Conservation (phyloP, 139 green algal genomes). For the Volvox africanus region DNA sequence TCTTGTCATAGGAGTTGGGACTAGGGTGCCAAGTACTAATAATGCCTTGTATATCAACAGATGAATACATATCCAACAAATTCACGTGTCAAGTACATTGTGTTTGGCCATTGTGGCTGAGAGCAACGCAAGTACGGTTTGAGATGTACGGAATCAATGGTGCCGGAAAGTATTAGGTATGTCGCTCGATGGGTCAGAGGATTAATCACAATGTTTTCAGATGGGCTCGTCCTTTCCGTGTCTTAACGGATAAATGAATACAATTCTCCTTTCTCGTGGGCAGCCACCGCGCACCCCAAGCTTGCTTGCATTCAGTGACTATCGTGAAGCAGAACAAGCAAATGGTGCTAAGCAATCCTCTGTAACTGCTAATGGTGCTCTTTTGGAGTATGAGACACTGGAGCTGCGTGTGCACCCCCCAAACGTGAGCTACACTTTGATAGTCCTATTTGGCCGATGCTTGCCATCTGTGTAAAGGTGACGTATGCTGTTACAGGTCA, state of each 20-base stretch:
- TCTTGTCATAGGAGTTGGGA: no score
- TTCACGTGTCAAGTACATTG: no score
- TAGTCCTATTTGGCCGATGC: background rate
- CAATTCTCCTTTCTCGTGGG: background rate
- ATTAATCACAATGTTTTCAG: no score
- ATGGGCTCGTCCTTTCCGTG: no score
- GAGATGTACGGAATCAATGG: no score
- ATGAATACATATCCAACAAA: no score
- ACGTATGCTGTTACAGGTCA: background rate
- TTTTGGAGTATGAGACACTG: conserved; percentile 88
- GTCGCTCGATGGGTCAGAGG: no score
- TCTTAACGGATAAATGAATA: conserved; percentile 8
- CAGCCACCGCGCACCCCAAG: conserved; percentile 22
- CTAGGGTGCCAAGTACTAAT: no score
- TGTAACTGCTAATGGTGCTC: conserved; percentile 63
- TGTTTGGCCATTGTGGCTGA: no score
- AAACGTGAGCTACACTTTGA: conserved; percentile 61
- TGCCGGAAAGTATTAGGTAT: no score
- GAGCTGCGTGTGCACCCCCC: conserved; percentile 86
- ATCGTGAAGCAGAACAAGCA: conserved; percentile 53
- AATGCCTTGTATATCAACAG: no score
- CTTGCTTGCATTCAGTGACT: conserved; percentile 60
- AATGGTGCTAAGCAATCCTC: conserved; percentile 43
- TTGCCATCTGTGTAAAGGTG: background rate
- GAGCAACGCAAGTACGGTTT: no score